Evolutionary conservation across 2,329 filamentous ascomycete genomes (phyloP), one percentile per base, ranked within the genome.

Genomic region (Fusarium paranaense): DNA sequence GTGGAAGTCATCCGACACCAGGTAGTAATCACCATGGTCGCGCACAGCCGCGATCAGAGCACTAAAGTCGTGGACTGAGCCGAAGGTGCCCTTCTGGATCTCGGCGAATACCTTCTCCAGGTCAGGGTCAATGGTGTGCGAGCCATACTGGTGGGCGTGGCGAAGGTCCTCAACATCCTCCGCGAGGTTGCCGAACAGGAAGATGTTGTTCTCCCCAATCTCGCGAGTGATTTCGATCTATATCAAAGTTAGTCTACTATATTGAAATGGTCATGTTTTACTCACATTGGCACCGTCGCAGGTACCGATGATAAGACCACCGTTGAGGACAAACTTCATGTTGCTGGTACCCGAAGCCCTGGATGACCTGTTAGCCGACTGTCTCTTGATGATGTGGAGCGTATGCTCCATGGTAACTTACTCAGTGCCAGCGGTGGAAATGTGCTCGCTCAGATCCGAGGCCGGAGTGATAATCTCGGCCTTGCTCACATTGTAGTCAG

Each of bases 281-380:
- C 92, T 88, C 88, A 97, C 95, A 81, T 99, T 99, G 73, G 97
- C 97, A 81, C 97, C 97, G 80, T 99, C 97, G 81, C 96, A 98
- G 22, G 97, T 99, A 78, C 97, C 97, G 78, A 99, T 99, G 80
- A 99, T 97, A 71, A 99, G 87, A 73, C 97, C 97, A 74, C 97
- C 97, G 79, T 98, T 99, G 80, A 99, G 89, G 16, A 98, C 97
- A 83, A 99, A 99, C 85, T 99, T 99, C 97, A 99, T 99, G 90
- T 99, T 99, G 80, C 94, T 97, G 14, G 95, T 98, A 72, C 96
- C 96, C 73, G 90, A 92, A 22, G 90, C 90, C 81, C 87, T 89
- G 58, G 10, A 25, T 6, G 27, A 20, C 16, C 32, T 64, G 59
- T 75, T 52, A 75, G 70, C 27, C 18, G 18, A 20, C 25, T n/a